Percentiles rank a stretch among this genome's conserved stretches.
phyloP scores from a whole-genome alignment of 2,329 filamentous ascomycete species.

The Hypoxylon sp. region DNA sequence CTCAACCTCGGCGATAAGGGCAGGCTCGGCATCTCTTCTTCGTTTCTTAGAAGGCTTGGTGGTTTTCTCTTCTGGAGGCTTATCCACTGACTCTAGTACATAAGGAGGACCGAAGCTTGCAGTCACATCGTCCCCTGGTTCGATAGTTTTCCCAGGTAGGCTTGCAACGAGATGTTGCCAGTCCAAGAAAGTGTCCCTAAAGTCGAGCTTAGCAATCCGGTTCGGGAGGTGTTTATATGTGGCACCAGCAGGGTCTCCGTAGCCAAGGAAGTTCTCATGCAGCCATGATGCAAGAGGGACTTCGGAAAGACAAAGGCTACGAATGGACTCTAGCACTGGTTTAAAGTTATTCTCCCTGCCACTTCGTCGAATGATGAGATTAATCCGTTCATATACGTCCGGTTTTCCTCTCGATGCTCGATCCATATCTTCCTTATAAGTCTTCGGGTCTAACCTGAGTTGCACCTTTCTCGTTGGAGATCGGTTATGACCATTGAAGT shows the following conservation, averaged over 20 bases:
- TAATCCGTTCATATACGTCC: constrained; percentile 87
- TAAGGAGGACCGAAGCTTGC: constrained; percentile 90
- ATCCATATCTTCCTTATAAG: constrained; percentile 84
- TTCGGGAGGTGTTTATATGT: constrained; percentile 87
- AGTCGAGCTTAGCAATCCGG: constrained; percentile 84
- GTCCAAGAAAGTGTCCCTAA: constrained; percentile 93
- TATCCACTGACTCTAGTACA: constrained; percentile 78
- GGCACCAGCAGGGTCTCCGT: constrained; percentile 91
- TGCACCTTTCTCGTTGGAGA: constrained; percentile 78
- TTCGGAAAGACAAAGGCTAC: constrained; percentile 85
- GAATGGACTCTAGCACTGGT: constrained; percentile 91
- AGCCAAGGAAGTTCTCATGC: constrained; percentile 97
- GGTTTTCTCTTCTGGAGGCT: constrained; percentile 64
- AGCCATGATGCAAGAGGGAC: constrained; percentile 91
- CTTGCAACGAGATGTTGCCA: constrained; percentile 95
- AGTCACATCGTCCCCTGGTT: constrained; percentile 79
- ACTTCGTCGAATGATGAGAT: constrained; percentile 85
- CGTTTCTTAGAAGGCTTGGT: constrained; percentile 85
- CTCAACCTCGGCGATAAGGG: constrained; percentile 73
- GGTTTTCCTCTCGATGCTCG: constrained; percentile 74
- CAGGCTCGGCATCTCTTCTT: constrained; percentile 81
- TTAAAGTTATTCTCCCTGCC: constrained; percentile 98
- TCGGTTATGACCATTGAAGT: constrained; percentile 74
- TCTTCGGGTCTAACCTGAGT: constrained; percentile 82
- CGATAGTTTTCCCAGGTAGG: constrained; percentile 87